phyloP scores from a whole-genome alignment of 768 basidiomycete species.

The Pleurotus tuber-regium region DNA sequence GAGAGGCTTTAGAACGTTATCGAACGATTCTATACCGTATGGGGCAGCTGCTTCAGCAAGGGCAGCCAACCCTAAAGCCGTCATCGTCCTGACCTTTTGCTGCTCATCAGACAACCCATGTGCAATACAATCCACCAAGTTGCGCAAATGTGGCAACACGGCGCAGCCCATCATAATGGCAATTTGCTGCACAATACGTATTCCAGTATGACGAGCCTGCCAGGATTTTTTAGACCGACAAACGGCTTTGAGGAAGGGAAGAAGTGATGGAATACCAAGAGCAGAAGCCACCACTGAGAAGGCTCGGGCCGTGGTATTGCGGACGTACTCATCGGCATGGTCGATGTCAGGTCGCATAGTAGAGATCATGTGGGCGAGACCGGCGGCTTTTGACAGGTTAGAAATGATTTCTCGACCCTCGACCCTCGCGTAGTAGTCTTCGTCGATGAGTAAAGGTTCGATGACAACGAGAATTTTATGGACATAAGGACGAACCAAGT shows the following conservation, averaged over 20 bases:
- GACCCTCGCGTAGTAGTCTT: constrained; percentile 94
- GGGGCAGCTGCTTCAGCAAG: constrained; percentile 97
- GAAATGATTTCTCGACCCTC: constrained; percentile 99
- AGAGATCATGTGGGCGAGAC: constrained; percentile 99
- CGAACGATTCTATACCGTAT: constrained; percentile 99
- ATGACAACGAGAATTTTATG: constrained; percentile 99
- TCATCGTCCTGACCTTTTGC: constrained; percentile 96
- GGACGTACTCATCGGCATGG: constrained; percentile 98
- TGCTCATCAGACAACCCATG: constrained; percentile 92
- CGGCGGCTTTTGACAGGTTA: constrained; percentile 97
- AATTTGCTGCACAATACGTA: constrained; percentile 99
- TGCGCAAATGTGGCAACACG: constrained; percentile 93
- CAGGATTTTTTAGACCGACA: constrained; percentile 99
- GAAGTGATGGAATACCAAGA: constrained; percentile 93
- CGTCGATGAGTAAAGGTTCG: constrained; percentile 97
- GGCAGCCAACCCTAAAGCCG: constrained; percentile 86
- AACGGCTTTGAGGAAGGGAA: constrained; percentile 98
- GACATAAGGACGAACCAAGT: constrained; percentile 97
- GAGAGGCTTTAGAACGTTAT: constrained; percentile 91
- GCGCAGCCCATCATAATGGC: constrained; percentile 99
- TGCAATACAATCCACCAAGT: constrained; percentile 94
- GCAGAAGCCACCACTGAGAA: constrained; percentile 99
- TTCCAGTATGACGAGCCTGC: constrained; percentile 99
- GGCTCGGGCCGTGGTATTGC: constrained; percentile 97
- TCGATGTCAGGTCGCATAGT: constrained; percentile 99